Evolutionary conservation across 2,329 filamentous ascomycete genomes (phyloP).

Genomic region (Colletotrichum cereale): DNA sequence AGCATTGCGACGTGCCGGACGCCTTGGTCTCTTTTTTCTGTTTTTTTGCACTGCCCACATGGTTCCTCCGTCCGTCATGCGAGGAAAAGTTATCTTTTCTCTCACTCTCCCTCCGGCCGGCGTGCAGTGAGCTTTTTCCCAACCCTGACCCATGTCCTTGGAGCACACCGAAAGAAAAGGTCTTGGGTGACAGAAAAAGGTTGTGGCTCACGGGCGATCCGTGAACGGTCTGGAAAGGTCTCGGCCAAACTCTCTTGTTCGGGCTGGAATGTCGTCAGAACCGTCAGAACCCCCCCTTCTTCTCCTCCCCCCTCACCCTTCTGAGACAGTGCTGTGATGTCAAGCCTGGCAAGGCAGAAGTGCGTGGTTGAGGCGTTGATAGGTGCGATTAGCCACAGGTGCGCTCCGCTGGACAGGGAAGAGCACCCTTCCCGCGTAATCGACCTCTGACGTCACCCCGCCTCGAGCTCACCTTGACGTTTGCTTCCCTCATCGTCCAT

Average conservation of each 20-base stretch:
- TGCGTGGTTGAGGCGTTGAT: conserved; percentile 20
- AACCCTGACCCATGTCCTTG: background rate
- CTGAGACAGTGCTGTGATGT: conserved; percentile 30
- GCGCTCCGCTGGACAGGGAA: conserved; percentile 12
- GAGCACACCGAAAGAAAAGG: background rate
- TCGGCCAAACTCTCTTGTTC: background rate
- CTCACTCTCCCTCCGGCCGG: background rate
- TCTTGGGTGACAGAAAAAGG: background rate
- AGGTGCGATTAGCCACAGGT: conserved; percentile 32
- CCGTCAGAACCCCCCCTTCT: background rate
- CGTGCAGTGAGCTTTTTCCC: background rate
- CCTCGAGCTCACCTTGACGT: background rate
- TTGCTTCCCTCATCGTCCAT: background rate
- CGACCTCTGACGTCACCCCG: conserved; percentile 24
- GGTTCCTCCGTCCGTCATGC: background rate
- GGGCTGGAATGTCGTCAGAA: conserved; percentile 23
- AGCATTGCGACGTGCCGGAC: background rate
- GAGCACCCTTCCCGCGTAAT: background rate
- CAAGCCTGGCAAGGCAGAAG: conserved; percentile 15
- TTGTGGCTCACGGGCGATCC: background rate
- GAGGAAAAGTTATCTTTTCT: too few relatives aligned
- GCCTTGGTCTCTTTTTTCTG: background rate
- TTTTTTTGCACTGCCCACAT: background rate
- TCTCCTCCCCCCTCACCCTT: background rate
- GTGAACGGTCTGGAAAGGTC: background rate